Percentiles rank a stretch among this genome's conserved stretches.
Evolutionary conservation across 495 filamentous ascomycete species (phyloP).

Genomic region (Tuber calosporum): DNA sequence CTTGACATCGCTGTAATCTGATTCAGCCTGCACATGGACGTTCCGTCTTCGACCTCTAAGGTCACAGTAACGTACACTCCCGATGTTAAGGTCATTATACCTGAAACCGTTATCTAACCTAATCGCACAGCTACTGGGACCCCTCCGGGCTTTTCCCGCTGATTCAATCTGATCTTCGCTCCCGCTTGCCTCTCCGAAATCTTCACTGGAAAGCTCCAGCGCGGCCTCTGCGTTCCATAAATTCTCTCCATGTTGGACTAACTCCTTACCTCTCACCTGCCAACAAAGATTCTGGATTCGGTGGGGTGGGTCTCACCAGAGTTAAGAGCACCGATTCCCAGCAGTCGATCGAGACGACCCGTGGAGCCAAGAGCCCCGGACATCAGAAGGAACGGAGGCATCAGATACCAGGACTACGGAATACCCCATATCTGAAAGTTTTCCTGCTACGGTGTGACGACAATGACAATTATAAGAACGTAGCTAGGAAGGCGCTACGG

Average conservation of each 20-base stretch:
- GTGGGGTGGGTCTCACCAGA: constrained; percentile 41
- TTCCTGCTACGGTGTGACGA: constrained; percentile 87
- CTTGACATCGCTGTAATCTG: background rate
- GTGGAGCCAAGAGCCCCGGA: constrained; percentile 21
- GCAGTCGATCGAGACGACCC: constrained; percentile 29
- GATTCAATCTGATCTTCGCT: constrained; percentile 65
- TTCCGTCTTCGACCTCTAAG: constrained; percentile 61
- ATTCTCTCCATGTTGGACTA: constrained; percentile 82
- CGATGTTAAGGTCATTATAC: constrained; percentile 15
- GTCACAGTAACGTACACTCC: constrained; percentile 54
- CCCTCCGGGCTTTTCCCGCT: constrained; percentile 76
- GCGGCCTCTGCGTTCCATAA: constrained; percentile 83
- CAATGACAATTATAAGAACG: constrained; percentile 81
- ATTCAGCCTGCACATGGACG: constrained; percentile 47
- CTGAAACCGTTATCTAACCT: constrained; percentile 26
- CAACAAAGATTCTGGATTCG: constrained; percentile 40
- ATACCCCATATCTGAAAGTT: constrained; percentile 90
- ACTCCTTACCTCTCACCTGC: constrained; percentile 51
- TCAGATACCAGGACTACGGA: constrained; percentile 88
- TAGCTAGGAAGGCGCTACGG: constrained; percentile 65
- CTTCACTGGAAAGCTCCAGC: constrained; percentile 94
- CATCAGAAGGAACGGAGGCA: constrained; percentile 62
- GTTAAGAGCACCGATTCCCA: constrained; percentile 46
- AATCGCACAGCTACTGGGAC: constrained; percentile 61
- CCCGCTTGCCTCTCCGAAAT: constrained; percentile 80